Percentiles rank a stretch among this genome's conserved stretches.
These are phyloP conservation scores for Candida quercuum DNA, from an alignment of 805 yeast species.

Conservation along the genomic window DNA sequence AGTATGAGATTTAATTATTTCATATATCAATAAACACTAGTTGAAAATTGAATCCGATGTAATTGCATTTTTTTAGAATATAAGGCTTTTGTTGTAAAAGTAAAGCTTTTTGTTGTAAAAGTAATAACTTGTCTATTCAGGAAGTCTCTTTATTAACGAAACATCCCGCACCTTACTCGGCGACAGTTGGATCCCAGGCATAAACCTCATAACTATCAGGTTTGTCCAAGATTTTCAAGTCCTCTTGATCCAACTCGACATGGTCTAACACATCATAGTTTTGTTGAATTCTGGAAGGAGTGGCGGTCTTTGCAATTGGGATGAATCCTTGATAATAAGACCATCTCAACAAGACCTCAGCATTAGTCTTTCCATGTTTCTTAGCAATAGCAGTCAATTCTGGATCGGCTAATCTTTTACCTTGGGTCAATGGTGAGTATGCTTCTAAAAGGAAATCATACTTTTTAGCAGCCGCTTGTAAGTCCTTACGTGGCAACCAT, in stretches of 20 bases:
- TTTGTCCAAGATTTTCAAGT: slow-evolving; percentile 12
- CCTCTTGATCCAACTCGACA: slow-evolving; percentile 18
- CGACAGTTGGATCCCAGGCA: slow-evolving; percentile 20
- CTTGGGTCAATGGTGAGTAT: slow-evolving; percentile 20
- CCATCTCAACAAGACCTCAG: slow-evolving; percentile 19
- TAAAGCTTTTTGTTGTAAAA: too few species aligned
- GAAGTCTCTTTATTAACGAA: too few species aligned
- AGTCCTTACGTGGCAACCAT: slow-evolving; percentile 22
- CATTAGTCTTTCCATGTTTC: slow-evolving; percentile 16
- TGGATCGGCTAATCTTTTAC: slow-evolving; percentile 17
- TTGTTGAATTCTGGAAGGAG: slow-evolving; percentile 10
- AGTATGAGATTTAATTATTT: too few species aligned
- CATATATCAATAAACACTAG: too few species aligned
- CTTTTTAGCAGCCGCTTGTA: slow-evolving; percentile 18
- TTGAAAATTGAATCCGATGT: too few species aligned
- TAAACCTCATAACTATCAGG: slow-evolving; percentile 15
- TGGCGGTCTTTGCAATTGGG: slow-evolving; percentile 18
- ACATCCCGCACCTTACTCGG: too few species aligned
- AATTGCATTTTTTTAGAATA: too few species aligned
- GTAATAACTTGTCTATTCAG: too few species aligned
- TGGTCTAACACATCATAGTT: slow-evolving; percentile 20
- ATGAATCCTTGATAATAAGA: slow-evolving; percentile 20
- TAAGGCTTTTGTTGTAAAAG: too few species aligned
- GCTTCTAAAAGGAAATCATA: slow-evolving; percentile 18
- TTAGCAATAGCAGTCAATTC: slow-evolving; percentile 15